phyloP scores from a whole-genome alignment of 805 yeast genomes.

The Barnettozyma vustinii region DNA sequence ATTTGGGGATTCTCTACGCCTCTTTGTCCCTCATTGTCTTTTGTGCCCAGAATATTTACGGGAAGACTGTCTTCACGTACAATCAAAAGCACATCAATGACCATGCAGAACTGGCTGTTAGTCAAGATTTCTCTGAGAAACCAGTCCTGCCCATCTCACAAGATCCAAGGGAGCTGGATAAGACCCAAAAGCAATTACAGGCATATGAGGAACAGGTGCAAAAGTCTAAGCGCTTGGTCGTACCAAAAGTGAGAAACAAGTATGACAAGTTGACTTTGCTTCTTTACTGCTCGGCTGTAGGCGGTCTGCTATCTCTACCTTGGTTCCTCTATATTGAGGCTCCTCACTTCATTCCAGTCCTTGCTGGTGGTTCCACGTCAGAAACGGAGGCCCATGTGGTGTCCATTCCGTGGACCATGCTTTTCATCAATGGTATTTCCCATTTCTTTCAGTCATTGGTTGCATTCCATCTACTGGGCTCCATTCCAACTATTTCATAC shows the following conservation, averaged over 20 bases:
- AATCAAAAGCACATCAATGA: conserved; percentile 23
- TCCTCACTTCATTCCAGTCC: conserved; percentile 23
- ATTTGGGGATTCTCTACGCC: conserved; percentile 66
- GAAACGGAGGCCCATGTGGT: conserved; percentile 24
- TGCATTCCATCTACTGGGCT: conserved; percentile 76
- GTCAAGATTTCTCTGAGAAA: conserved; percentile 3
- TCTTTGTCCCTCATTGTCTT: conserved; percentile 64
- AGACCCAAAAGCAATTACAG: conserved; percentile 9
- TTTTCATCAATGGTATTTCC: conserved; percentile 63
- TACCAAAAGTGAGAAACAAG: conserved; percentile 31
- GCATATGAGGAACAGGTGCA: conserved; percentile 14
- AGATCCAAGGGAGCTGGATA: conserved; percentile 3
- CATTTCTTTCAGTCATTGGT: conserved; percentile 78
- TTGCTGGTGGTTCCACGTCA: conserved; percentile 7
- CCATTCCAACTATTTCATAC: conserved; percentile 78
- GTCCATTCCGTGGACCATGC: conserved; percentile 40
- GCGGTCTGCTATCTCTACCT: conserved; percentile 65
- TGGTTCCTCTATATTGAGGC: conserved; percentile 68
- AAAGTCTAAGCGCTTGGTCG: conserved; percentile 6
- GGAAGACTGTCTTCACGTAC: conserved; percentile 69
- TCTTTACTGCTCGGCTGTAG: conserved; percentile 71
- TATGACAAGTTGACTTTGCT: conserved; percentile 81
- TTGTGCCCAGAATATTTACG: conserved; percentile 82
- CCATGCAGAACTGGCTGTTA: conserved; percentile 22
- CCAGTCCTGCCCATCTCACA: conserved; percentile 8